Percentiles rank a stretch among this genome's conserved stretches.
Evolutionary conservation across 768 basidiomycete genomes (phyloP).

Genomic region (Mycena olivaceomarginata): DNA sequence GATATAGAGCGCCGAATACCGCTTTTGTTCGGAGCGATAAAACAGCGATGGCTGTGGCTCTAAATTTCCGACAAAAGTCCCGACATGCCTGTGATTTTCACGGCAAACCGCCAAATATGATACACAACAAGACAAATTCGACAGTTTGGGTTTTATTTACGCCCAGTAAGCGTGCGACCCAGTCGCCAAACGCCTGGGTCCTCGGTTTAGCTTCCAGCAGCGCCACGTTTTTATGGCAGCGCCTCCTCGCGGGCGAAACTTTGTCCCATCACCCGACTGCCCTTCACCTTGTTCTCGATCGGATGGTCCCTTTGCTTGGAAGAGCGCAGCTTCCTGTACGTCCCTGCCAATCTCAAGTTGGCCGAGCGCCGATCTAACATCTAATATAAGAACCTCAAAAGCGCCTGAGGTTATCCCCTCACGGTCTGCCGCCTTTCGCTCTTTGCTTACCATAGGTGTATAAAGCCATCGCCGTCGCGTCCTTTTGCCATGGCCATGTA

Average conservation of each 20-base stretch:
- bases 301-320: conserved; percentile 36
- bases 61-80: conserved; percentile 26
- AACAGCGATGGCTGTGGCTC: conserved; percentile 24
- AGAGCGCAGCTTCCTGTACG: conserved; percentile 37
- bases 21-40: conserved; percentile 12
- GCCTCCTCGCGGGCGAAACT: conserved; percentile 37
- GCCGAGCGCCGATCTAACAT: conserved; percentile 20
- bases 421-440: not conserved
- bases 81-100: conserved; percentile 31
- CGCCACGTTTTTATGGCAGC: conserved; percentile 39
- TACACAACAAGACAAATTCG: conserved; percentile 21
- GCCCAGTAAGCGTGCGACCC: conserved; percentile 21
- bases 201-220: conserved; percentile 35
- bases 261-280: conserved; percentile 36
- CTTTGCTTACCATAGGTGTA: conserved; percentile 1
- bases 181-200: conserved; percentile 38
- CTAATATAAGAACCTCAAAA: conserved; percentile 28
- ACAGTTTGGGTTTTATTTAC: not conserved
- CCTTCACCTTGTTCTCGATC: conserved; percentile 41
- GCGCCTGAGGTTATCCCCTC: conserved; percentile 26
- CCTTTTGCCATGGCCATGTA: conserved; percentile 42
- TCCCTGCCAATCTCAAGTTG: conserved; percentile 34
- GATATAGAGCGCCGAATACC: conserved; percentile 27
- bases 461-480: conserved; percentile 12
- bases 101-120: conserved; percentile 19